phyloP scores from a whole-genome alignment of 2,329 filamentous ascomycete genomes.

The Cucurbitaria berberidis region DNA sequence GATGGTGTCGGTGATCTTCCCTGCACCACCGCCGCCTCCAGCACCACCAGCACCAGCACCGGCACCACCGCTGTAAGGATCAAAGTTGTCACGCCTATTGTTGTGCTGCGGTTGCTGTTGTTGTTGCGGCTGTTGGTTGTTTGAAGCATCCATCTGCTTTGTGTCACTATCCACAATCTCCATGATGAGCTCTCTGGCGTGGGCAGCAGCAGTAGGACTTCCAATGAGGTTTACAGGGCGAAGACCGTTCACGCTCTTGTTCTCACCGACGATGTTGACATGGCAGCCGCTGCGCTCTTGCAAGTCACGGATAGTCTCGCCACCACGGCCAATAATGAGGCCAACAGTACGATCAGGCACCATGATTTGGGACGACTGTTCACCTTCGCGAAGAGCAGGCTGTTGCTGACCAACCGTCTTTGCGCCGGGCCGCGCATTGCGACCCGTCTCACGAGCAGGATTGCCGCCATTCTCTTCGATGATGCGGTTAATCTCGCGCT shows the following conservation, averaged over 20 bases:
- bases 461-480: constrained; percentile 81
- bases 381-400: constrained; percentile 72
- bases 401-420: constrained; percentile 44
- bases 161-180: constrained; percentile 94
- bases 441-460: constrained; percentile 48
- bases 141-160: constrained; percentile 50
- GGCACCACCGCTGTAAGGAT: constrained; percentile 52
- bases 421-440: constrained; percentile 49
- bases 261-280: constrained; percentile 92
- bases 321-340: constrained; percentile 90
- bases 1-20: constrained; percentile 80
- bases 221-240: constrained; percentile 91
- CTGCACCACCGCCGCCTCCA: constrained; percentile 17
- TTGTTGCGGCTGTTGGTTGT: constrained; percentile 18
- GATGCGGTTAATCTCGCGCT: constrained; percentile 82
- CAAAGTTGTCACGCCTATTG: constrained; percentile 46
- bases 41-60: too few relatives aligned
- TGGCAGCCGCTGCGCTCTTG: constrained; percentile 93
- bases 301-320: constrained; percentile 89
- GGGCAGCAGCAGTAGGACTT: constrained; percentile 72
- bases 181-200: constrained; percentile 86
- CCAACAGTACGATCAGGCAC: constrained; percentile 92
- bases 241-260: constrained; percentile 88
- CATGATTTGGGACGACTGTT: constrained; percentile 91
- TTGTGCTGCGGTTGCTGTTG: constrained; percentile 23